These are phyloP conservation scores for Torulaspora microellipsoides DNA, from an alignment of 805 yeast genomes.

Conservation along the genomic window DNA sequence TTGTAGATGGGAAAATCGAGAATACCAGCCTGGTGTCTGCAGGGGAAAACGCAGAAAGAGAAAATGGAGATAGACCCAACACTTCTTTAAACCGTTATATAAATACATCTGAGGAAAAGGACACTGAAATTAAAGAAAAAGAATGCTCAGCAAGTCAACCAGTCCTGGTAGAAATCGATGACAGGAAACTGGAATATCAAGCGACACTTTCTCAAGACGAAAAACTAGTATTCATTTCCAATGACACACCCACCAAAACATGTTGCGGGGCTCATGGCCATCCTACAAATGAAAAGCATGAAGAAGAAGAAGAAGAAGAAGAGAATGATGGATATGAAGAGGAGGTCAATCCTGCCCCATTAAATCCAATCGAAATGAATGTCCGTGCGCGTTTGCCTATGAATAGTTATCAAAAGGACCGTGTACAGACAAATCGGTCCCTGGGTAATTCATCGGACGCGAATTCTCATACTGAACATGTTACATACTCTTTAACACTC, in stretches of 20 bases:
- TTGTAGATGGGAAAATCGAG: neutral
- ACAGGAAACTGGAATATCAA: constrained; percentile 16
- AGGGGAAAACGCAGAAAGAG: neutral
- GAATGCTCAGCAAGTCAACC: constrained; percentile 1
- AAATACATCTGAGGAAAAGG: constrained; percentile 1
- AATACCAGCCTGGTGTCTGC: neutral
- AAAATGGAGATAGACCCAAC: neutral
- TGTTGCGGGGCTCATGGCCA: neutral
- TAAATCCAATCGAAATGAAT: constrained; percentile 19
- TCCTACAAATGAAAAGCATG: constrained; percentile 1
- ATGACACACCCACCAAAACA: constrained; percentile 4
- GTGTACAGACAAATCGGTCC: constrained; percentile 7
- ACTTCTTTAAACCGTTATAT: constrained; percentile 5
- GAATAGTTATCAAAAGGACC: neutral
- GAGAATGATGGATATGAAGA: constrained; percentile 7
- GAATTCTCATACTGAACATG: neutral
- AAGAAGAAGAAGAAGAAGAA: constrained; percentile 1
- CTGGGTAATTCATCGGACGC: neutral
- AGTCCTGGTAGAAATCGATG: constrained; percentile 25
- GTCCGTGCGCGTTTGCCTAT: constrained; percentile 11
- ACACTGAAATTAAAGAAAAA: neutral
- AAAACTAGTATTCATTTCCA: constrained; percentile 18
- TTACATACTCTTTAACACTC: neutral
- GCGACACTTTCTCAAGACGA: constrained; percentile 20
- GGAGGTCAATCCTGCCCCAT: neutral